A percentile compares a stretch with the other conserved stretches of the same genome.
Evolutionary conservation across 1,139 yeast species (phyloP).

Genomic region (Lodderomyces theae): DNA sequence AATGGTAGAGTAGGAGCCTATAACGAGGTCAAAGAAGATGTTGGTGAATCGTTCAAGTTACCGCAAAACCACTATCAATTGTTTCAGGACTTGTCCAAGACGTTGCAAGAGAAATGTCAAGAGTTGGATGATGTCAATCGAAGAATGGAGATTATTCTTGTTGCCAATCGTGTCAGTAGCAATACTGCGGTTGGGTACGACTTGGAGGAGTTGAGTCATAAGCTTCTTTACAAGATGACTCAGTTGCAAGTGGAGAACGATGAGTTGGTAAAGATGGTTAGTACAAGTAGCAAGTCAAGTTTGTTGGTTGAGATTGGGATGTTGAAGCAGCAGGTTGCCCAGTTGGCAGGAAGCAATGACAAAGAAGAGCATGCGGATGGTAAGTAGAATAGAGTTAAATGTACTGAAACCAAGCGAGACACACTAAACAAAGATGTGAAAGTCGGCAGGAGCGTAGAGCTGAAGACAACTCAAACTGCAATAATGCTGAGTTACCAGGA

Average conservation of each 20-base stretch:
- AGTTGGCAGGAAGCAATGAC: conserved; percentile 12
- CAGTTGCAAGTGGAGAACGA: conserved; percentile 69
- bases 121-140: conserved; percentile 61
- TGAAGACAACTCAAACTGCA: too few species aligned
- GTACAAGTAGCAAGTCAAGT: conserved; percentile 71
- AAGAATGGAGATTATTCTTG: conserved; percentile 61
- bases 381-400: too few species aligned
- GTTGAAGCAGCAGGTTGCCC: conserved; percentile 31
- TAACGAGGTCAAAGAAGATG: conserved; percentile 2
- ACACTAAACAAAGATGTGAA: too few species aligned
- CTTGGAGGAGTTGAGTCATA: conserved; percentile 75
- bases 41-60: conserved; percentile 18
- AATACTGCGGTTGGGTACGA: conserved; percentile 40
- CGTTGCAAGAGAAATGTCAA: conserved; percentile 48
- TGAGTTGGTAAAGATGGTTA: conserved; percentile 63
- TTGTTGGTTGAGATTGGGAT: conserved; percentile 66
- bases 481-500: too few species aligned
- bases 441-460: too few species aligned
- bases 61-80: conserved; percentile 47
- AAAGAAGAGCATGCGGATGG: neutral
- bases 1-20: conserved; percentile 7
- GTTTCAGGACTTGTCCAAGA: conserved; percentile 48
- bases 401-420: too few species aligned
- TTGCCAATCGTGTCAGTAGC: conserved; percentile 17
- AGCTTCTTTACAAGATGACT: conserved; percentile 62